Percentiles rank a stretch among this genome's conserved stretches.
phyloP scores from a whole-genome alignment of 1,284 basidiomycete genomes.

The Papiliotrema flavescens region DNA sequence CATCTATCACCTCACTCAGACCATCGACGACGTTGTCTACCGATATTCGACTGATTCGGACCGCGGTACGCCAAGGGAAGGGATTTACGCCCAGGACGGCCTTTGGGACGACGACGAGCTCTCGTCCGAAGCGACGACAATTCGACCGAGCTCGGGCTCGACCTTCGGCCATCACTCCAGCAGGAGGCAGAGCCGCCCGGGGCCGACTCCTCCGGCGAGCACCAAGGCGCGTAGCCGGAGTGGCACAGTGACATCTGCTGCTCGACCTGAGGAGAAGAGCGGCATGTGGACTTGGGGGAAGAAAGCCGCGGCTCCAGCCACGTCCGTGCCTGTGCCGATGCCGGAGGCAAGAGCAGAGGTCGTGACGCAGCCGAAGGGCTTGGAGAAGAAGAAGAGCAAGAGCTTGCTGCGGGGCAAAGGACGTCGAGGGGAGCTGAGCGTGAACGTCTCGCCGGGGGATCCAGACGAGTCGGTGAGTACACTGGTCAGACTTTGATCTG shows the following conservation, averaged over 20 bases:
- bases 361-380: not conserved
- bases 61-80: slow-evolving; percentile 30
- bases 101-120: slow-evolving; percentile 40
- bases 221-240: slow-evolving; percentile 18
- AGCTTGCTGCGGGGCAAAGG: slow-evolving; percentile 25
- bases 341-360: not conserved
- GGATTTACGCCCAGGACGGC: slow-evolving; percentile 40
- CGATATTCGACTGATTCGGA: slow-evolving; percentile 25
- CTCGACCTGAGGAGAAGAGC: not conserved
- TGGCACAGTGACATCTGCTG: slow-evolving; percentile 11
- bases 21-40: slow-evolving; percentile 27
- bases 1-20: not conserved
- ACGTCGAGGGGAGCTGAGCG: slow-evolving; percentile 25
- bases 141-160: not conserved
- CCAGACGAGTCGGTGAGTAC: slow-evolving; percentile 20
- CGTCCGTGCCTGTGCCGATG: not conserved
- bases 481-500: not conserved
- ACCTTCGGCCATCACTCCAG: not conserved
- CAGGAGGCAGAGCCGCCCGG: not conserved
- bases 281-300: slow-evolving; percentile 18
- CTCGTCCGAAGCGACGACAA: slow-evolving; percentile 5
- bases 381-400: slow-evolving; percentile 30
- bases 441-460: slow-evolving; percentile 13
- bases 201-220: not conserved
- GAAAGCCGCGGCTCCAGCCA: not conserved